phyloP scores from a whole-genome alignment of 768 basidiomycete genomes.

The Leccinum pellstonianum region DNA sequence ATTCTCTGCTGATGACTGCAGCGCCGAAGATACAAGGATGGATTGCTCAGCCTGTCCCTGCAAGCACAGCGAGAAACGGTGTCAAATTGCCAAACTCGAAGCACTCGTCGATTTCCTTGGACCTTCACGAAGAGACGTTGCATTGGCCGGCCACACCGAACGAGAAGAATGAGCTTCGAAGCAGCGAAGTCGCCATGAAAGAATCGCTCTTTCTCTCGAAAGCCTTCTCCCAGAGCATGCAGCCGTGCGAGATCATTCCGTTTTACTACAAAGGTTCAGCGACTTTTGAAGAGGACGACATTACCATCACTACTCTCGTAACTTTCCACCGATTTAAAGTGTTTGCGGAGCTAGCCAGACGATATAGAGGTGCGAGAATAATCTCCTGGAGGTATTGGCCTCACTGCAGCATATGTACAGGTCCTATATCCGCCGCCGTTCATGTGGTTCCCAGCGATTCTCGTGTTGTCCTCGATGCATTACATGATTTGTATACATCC shows the following conservation, averaged over 20 bases:
- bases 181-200: constrained; percentile 32
- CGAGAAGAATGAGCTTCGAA: background rate
- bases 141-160: constrained; percentile 19
- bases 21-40: constrained; percentile 7
- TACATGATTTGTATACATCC: constrained; percentile 66
- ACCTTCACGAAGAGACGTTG: constrained; percentile 17
- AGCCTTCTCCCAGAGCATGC: constrained; percentile 65
- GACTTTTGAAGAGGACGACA: constrained; percentile 56
- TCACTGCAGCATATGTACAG: constrained; percentile 35
- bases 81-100: constrained; percentile 1
- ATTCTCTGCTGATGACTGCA: constrained; percentile 19
- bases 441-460: constrained; percentile 53
- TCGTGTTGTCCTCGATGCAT: constrained; percentile 53
- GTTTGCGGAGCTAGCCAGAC: constrained; percentile 67
- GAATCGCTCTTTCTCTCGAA: constrained; percentile 63
- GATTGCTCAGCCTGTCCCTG: background rate
- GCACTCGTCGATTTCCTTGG: constrained; percentile 1
- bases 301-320: constrained; percentile 84
- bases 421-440: constrained; percentile 82
- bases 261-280: constrained; percentile 75
- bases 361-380: constrained; percentile 61
- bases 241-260: constrained; percentile 73
- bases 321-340: constrained; percentile 77
- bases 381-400: background rate
- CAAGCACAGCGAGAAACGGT: background rate